Evolutionary conservation across 805 yeast species (phyloP).

Genomic region (Phaffomyces opuntiae): DNA sequence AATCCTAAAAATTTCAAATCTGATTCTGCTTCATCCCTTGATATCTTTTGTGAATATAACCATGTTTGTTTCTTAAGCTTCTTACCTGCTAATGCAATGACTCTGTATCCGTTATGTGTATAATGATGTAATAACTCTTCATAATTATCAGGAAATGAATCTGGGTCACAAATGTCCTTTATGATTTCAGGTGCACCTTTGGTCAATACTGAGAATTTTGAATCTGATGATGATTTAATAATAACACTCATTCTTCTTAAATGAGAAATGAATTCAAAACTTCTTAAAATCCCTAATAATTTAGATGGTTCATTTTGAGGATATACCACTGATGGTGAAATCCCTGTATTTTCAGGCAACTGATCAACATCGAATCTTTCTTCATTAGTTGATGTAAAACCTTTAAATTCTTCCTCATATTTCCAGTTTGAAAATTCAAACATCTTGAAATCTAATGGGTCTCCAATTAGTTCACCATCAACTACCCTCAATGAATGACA

Average conservation of each 20-base stretch:
- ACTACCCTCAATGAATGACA: conserved; percentile 84
- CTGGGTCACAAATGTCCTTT: conserved; percentile 64
- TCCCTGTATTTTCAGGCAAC: conserved; percentile 35
- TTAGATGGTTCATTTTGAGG: conserved; percentile 34
- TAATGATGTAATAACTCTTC: conserved; percentile 71
- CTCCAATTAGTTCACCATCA: conserved; percentile 81
- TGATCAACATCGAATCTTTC: conserved; percentile 30
- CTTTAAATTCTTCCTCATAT: conserved; percentile 57
- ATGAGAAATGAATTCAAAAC: conserved; percentile 78
- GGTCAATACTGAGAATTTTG: conserved; percentile 49
- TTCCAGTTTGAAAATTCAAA: conserved; percentile 82
- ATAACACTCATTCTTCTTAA: conserved; percentile 89
- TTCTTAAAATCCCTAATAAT: conserved; percentile 40
- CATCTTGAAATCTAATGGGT: conserved; percentile 91
- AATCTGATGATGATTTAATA: conserved; percentile 36
- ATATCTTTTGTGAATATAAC: conserved; percentile 40
- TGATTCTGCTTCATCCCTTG: conserved; percentile 63
- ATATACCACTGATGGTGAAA: conserved; percentile 44
- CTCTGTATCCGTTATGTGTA: conserved; percentile 92
- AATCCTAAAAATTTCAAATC: conserved; percentile 77
- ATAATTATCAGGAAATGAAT: conserved; percentile 67
- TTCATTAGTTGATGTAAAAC: conserved; percentile 31
- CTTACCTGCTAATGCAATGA: conserved; percentile 87
- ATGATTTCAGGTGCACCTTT: conserved; percentile 98
- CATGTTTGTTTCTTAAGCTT: conserved; percentile 36